Evolutionary conservation across 208 protist genomes (phyloP), one percentile per base, ranked within the genome.

Genomic region (Leptomonas seymouri): DNA sequence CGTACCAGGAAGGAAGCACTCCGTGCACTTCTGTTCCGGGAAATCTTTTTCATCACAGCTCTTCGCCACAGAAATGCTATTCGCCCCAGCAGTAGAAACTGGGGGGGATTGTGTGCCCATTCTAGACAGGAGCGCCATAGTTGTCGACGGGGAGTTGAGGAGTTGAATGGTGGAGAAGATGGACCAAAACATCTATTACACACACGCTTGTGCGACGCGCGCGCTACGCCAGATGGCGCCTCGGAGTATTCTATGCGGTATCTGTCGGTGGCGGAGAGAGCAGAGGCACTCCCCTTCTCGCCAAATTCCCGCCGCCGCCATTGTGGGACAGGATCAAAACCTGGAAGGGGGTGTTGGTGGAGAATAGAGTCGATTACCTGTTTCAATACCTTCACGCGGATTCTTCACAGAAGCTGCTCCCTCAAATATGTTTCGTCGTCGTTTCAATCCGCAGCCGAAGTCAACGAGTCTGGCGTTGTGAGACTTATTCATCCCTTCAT

Each of bases 211-310:
- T 61, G 42, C 27, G 68, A 74, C 7, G 28, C 59, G 36, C 34
- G 58, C 2, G 51, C 58, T 8, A 59, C 66, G 30, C 44, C 59
- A 5, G 59, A 74, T n/a, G 68, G 68, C 27, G 41, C 67, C 18
- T 34, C 68, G 9, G 68, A 36, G 58, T 74, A 59, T 57, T 67
- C 59, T 23, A 41, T 45, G 49, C 49, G 57, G 8, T 34, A 27
- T 20, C 39, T 74, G 21, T 57, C 68, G 23, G 27, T 74, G 20
- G 48, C 68, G 21, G 46, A 44, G 42, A 30, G 36, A 59, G 67
- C 44, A 58, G 48, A 0, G 15, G 12, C 3, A 23, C 54, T 1
- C 59, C 50, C 11, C 50, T 74, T 39, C 7, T 6, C 21, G 59
- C 21, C 1, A 21, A 53, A 39, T 8, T 41, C 1, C n/a, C 36